Conservation (phyloP, 805 yeast species). For the Wickerhamiella bombiphila region DNA sequence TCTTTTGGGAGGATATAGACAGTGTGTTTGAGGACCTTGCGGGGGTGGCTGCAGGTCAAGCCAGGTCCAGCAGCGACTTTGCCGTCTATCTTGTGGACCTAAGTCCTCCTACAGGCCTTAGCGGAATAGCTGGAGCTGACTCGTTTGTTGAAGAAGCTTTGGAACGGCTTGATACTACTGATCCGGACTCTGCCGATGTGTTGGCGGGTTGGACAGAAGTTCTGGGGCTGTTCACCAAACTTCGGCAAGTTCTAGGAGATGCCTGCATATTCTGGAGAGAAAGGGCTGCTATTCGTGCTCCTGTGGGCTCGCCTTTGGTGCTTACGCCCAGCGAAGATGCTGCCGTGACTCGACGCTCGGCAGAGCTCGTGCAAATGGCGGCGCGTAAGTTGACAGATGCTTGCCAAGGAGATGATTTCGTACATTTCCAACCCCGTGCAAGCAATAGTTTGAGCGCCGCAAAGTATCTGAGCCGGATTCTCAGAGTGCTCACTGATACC, state of each 20-base stretch:
- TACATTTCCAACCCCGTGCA: conserved; percentile 44
- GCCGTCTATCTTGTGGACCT: background rate
- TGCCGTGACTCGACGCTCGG: background rate
- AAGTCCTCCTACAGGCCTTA: too few relatives aligned
- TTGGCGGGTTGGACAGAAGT: conserved; percentile 13
- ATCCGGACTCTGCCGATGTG: conserved; percentile 9
- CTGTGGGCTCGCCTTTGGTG: background rate
- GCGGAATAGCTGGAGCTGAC: background rate
- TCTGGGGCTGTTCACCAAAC: conserved; percentile 6
- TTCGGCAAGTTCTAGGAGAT: conserved; percentile 9
- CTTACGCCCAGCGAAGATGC: background rate
- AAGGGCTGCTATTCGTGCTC: background rate
- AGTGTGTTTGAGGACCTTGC: too few relatives aligned
- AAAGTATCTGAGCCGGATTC: conserved; percentile 35
- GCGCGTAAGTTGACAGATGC: background rate
- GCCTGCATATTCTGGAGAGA: conserved; percentile 17
- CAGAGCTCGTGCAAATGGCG: background rate
- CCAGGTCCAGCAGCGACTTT: too few relatives aligned
- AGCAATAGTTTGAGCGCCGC: conserved; percentile 49
- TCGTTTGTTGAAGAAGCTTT: background rate
- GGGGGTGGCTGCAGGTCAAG: background rate
- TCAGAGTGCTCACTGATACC: conserved; percentile 29
- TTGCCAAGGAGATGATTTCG: background rate
- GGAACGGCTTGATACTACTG: conserved; percentile 3
- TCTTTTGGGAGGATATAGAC: conserved; percentile 25